Evolutionary conservation across 441 rosid species (phyloP).

Genomic region (Syzygium malaccense): DNA sequence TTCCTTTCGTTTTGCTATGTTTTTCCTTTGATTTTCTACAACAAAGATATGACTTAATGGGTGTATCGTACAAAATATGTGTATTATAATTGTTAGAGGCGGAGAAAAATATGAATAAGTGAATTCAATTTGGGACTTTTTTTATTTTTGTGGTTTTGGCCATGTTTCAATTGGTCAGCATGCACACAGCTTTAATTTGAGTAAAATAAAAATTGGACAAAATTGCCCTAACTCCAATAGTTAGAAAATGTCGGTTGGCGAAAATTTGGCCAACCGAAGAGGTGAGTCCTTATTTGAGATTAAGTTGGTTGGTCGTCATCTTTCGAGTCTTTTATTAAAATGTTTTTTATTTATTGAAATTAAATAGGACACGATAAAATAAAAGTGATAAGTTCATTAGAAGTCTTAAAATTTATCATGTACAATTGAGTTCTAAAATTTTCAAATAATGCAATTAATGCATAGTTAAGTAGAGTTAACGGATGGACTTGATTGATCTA

Average conservation of each 20-base stretch:
- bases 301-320: neutral
- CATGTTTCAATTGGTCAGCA: neutral
- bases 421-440: no score
- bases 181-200: neutral
- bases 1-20: neutral
- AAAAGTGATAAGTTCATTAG: neutral
- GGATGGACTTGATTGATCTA: no score
- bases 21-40: neutral
- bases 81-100: neutral
- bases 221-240: neutral
- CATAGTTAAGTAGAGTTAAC: no score
- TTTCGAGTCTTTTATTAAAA: neutral
- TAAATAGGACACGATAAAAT: neutral
- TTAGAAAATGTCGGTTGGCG: neutral
- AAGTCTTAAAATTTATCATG: no score
- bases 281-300: neutral
- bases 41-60: neutral
- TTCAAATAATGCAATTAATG: no score
- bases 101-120: neutral
- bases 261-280: rapidly evolving
- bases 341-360: neutral
- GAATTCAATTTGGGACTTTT: neutral
- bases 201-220: neutral
- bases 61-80: neutral
- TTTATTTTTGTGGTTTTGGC: neutral